Evolutionary conservation across 1,139 yeast genomes (phyloP).

Genomic region (Candida anutae): DNA sequence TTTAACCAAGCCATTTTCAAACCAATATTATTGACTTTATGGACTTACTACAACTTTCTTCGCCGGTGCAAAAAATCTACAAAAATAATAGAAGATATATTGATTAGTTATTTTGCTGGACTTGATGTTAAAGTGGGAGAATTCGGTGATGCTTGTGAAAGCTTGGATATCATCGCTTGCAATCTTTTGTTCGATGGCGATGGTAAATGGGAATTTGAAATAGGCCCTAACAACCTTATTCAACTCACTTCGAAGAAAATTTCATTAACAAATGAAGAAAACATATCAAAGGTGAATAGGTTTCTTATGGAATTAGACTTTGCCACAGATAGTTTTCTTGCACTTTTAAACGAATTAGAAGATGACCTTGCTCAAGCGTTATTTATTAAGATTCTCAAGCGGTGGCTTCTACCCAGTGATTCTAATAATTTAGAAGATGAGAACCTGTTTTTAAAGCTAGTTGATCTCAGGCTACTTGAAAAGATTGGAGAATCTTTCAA

Average conservation of each 20-base stretch:
- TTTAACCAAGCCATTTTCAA: constrained; percentile 35
- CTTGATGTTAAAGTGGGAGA: constrained; percentile 29
- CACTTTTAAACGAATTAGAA: constrained; percentile 43
- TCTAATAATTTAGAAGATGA: constrained; percentile 18
- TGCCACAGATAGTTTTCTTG: constrained; percentile 39
- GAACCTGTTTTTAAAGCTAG: constrained; percentile 49
- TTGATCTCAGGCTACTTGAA: constrained; percentile 62
- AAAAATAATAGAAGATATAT: constrained; percentile 39
- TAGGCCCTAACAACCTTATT: constrained; percentile 50
- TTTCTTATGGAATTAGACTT: constrained; percentile 45
- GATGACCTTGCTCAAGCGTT: constrained; percentile 38
- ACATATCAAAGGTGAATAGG: constrained; percentile 17
- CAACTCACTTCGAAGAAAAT: constrained; percentile 29
- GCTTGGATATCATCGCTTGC: constrained; percentile 31
- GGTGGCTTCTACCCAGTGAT: constrained; percentile 42
- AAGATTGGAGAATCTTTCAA: constrained; percentile 53
- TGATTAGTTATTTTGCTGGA: constrained; percentile 29
- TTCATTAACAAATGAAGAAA: constrained; percentile 7
- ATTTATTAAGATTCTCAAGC: constrained; percentile 46
- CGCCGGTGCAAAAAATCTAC: constrained; percentile 26
- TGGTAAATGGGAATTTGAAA: constrained; percentile 42
- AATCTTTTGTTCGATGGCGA: constrained; percentile 39
- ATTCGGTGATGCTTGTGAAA: constrained; percentile 11
- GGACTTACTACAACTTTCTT: constrained; percentile 57
- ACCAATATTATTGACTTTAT: constrained; percentile 42